phyloP scores from a whole-genome alignment of 208 protist genomes.

The Histomonas meleagridis region DNA sequence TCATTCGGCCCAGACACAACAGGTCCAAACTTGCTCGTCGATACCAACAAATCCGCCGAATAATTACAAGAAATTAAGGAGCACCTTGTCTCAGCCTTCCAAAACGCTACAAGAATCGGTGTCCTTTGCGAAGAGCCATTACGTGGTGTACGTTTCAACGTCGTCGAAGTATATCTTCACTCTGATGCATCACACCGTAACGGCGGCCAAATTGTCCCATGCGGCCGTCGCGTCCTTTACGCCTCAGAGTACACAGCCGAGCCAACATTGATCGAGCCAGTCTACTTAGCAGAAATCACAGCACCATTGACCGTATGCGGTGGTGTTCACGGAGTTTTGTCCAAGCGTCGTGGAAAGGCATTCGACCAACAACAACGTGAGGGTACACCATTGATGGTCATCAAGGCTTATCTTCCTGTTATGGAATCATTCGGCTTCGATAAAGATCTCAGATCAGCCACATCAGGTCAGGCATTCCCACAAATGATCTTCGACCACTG shows the following conservation, averaged over 20 bases:
- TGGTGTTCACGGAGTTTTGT: constrained; percentile 46
- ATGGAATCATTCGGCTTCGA: constrained; percentile 94
- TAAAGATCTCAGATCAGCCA: constrained; percentile 77
- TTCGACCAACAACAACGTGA: constrained; percentile 74
- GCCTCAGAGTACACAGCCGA: constrained; percentile 71
- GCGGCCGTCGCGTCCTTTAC: constrained; percentile 76
- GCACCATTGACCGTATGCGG: constrained; percentile 52
- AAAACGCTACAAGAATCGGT: constrained; percentile 80
- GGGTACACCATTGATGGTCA: constrained; percentile 81
- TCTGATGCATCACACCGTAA: constrained; percentile 94
- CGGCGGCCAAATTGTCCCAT: constrained; percentile 85
- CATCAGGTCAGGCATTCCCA: constrained; percentile 84
- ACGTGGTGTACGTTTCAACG: constrained; percentile 81
- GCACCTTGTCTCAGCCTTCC: constrained; percentile 76
- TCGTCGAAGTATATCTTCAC: constrained; percentile 89
- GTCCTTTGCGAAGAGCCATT: constrained; percentile 84
- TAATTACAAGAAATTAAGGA: constrained; percentile 97
- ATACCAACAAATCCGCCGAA: constrained; percentile 85
- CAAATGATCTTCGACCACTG: constrained; percentile 97
- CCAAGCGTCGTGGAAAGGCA: neutral
- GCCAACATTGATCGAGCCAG: constrained; percentile 82
- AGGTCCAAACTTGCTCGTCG: constrained; percentile 85
- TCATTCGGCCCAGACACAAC: constrained; percentile 83
- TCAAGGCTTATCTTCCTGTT: constrained; percentile 93
- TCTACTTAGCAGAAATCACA: constrained; percentile 73